Percentiles rank a stretch among this genome's conserved stretches.
phyloP scores from a whole-genome alignment of 1,284 basidiomycete genomes.

The Peniophora sp. region DNA sequence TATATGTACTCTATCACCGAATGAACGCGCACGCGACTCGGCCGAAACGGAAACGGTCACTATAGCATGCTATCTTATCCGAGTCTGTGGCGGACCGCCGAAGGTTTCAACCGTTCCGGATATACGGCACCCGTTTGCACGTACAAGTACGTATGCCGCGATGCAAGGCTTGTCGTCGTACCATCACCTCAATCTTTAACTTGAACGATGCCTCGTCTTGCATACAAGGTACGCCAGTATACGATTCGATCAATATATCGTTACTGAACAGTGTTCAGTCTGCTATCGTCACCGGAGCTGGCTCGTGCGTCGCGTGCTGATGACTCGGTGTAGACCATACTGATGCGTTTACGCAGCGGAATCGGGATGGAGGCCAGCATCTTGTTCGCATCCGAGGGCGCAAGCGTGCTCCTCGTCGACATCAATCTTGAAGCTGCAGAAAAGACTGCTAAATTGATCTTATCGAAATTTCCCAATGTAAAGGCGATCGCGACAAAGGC shows the following conservation, averaged over 20 bases:
- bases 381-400: constrained; percentile 90
- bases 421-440: constrained; percentile 78
- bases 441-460: constrained; percentile 60
- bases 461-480: constrained; percentile 60
- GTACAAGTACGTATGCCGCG: no score
- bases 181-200: constrained; percentile 4
- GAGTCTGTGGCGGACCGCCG: no score
- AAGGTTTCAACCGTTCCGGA: no score
- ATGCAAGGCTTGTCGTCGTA: no score
- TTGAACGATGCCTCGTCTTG: constrained; percentile 54
- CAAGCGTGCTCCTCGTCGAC: constrained; percentile 81
- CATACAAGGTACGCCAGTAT: constrained; percentile 47
- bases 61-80: no score
- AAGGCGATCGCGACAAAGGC: constrained; percentile 69
- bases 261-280: constrained; percentile 29
- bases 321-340: background rate
- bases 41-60: no score
- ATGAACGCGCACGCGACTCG: no score
- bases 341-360: constrained; percentile 42
- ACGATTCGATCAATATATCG: background rate
- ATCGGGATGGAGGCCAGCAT: constrained; percentile 92
- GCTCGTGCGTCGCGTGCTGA: constrained; percentile 51
- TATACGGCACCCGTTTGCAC: no score
- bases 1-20: no score
- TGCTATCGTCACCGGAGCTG: constrained; percentile 78